These are phyloP conservation scores for Kodamaea ohmeri DNA, from an alignment of 1,139 yeast genomes.

Conservation along the genomic window DNA sequence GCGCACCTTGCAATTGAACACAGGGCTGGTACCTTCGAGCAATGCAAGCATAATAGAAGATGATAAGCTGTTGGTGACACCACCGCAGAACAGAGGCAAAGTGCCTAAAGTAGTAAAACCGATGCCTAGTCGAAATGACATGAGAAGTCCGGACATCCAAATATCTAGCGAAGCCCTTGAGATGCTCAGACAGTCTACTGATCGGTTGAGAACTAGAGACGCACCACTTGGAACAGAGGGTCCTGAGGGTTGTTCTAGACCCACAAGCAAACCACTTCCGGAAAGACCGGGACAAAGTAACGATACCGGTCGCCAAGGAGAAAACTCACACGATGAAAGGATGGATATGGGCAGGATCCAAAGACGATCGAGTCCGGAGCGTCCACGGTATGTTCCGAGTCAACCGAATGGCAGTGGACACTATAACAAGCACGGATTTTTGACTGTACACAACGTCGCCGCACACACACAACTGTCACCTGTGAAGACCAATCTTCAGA, in stretches of 20 bases:
- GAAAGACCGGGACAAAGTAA: neutral
- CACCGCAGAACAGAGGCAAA: no score
- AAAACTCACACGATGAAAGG: no score
- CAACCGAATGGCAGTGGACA: neutral
- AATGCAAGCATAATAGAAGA: neutral
- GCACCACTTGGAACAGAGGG: neutral
- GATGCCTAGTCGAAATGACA: no score
- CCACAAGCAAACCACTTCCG: neutral
- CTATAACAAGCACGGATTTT: neutral
- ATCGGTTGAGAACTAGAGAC: neutral
- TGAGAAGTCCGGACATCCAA: neutral
- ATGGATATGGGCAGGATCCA: no score
- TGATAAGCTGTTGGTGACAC: no score
- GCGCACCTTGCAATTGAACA: conserved; percentile 7
- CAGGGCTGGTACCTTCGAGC: neutral
- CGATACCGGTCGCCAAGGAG: neutral
- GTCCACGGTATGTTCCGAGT: conserved; percentile 2
- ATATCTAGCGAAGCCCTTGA: conserved; percentile 1
- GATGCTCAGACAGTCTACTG: neutral
- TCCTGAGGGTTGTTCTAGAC: neutral
- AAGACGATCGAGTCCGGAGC: conserved; percentile 3
- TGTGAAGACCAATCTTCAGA: conserved; percentile 10
- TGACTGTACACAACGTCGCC: conserved; percentile 1
- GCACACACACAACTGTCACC: conserved; percentile 7
- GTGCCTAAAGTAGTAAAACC: no score